Conservation (phyloP, 805 yeast genomes). For the Dipodascus geniculatus region DNA sequence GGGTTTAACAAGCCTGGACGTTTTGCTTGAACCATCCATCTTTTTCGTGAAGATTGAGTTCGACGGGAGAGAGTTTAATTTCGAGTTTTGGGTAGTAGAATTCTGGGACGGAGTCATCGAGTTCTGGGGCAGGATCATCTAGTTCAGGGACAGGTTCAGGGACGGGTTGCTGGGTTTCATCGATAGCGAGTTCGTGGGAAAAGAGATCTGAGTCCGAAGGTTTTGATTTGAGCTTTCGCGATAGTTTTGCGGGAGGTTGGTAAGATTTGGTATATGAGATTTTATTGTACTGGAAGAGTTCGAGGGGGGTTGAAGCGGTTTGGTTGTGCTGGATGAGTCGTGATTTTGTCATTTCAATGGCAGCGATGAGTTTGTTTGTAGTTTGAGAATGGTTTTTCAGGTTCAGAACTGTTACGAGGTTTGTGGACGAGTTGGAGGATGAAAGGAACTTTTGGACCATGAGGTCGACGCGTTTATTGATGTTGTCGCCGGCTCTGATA, state of each 20-base stretch:
- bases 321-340: background rate
- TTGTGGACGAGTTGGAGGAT: background rate
- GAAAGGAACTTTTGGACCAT: slow-evolving; percentile 2
- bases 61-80: slow-evolving; percentile 12
- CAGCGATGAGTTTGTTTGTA: slow-evolving; percentile 15
- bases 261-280: background rate
- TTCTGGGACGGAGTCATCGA: background rate
- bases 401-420: too few relatives aligned
- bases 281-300: slow-evolving; percentile 14
- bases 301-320: background rate
- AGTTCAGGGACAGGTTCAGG: too few relatives aligned
- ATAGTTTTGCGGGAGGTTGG: background rate
- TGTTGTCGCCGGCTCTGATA: slow-evolving; percentile 8
- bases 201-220: too few relatives aligned
- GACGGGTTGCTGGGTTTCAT: too few relatives aligned
- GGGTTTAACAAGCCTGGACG: background rate
- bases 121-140: background rate
- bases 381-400: background rate
- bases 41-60: background rate
- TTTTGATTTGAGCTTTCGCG: too few relatives aligned
- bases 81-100: slow-evolving; percentile 3
- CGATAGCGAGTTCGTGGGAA: too few relatives aligned
- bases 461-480: slow-evolving; percentile 2
- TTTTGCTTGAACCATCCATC: background rate
- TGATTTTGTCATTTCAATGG: slow-evolving; percentile 15